phyloP scores from a whole-genome alignment of 495 filamentous ascomycete species.

The Jackrogersella minutella region DNA sequence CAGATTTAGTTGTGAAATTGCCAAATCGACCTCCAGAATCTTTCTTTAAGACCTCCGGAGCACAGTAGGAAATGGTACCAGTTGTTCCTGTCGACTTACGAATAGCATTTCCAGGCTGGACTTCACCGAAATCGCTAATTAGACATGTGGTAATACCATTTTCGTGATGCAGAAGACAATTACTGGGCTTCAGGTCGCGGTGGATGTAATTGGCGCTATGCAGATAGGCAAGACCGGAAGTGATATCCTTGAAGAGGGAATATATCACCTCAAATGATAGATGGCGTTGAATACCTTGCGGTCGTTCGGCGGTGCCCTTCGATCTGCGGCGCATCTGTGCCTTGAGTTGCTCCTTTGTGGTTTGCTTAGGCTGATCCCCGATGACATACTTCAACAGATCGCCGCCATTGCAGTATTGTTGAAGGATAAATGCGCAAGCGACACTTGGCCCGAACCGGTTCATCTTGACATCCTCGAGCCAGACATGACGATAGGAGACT shows the following conservation, averaged over 20 bases:
- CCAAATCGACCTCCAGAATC: conserved; percentile 76
- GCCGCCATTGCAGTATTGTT: conserved; percentile 97
- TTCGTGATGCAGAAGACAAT: conserved; percentile 86
- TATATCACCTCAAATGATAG: conserved; percentile 92
- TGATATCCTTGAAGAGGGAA: conserved; percentile 95
- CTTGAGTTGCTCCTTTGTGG: conserved; percentile 83
- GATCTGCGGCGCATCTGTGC: conserved; percentile 83
- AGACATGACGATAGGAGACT: conserved; percentile 97
- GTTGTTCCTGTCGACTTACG: conserved; percentile 92
- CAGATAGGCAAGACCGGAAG: conserved; percentile 87
- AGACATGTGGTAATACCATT: conserved; percentile 75
- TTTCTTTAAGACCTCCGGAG: conserved; percentile 85
- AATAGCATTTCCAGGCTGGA: conserved; percentile 79
- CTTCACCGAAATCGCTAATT: conserved; percentile 97
- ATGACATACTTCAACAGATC: conserved; percentile 88
- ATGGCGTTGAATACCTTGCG: conserved; percentile 62
- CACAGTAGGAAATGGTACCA: conserved; percentile 96
- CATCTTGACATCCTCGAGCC: conserved; percentile 89
- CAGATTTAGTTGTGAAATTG: conserved; percentile 94
- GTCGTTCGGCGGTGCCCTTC: conserved; percentile 59
- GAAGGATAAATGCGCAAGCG: conserved; percentile 94
- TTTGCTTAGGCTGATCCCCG: conserved; percentile 64
- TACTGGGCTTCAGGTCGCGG: conserved; percentile 93
- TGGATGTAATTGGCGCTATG: conserved; percentile 96
- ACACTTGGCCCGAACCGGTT: conserved; percentile 89